Conservation (phyloP, 73 alveolate species). For the Symbiodinium natans region DNA sequence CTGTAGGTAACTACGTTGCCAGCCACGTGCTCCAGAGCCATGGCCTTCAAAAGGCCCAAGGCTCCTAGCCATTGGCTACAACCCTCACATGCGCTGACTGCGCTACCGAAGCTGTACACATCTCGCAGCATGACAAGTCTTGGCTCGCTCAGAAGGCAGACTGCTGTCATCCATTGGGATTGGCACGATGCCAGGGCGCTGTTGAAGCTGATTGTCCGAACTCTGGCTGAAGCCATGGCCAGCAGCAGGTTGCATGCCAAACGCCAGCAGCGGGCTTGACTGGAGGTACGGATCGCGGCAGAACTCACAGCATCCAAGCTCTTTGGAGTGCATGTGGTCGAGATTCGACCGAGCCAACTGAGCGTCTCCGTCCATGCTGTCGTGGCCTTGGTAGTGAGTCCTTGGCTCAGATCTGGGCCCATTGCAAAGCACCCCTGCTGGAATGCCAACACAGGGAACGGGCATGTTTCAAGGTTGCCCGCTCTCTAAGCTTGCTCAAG, state of each 20-base stretch:
- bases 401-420: not conserved
- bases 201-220: not conserved
- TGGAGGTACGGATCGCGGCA: not conserved
- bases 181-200: not conserved
- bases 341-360: too few species aligned
- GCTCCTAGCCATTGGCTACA: not conserved
- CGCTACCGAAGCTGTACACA: slow-evolving; percentile 36
- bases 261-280: not conserved
- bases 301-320: too few species aligned
- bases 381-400: not conserved
- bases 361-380: not conserved
- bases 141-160: not conserved
- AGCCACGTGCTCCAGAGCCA: not conserved
- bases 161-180: not conserved
- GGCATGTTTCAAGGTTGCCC: not conserved
- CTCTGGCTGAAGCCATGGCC: not conserved
- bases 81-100: not conserved
- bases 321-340: too few species aligned
- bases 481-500: too few species aligned
- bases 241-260: not conserved
- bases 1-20: slow-evolving; percentile 45
- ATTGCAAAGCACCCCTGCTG: not conserved
- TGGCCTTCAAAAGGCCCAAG: not conserved
- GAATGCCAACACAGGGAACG: not conserved
- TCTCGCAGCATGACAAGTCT: not conserved